phyloP scores from a whole-genome alignment of 495 filamentous ascomycete species.

The Lophiostoma macrostomum region DNA sequence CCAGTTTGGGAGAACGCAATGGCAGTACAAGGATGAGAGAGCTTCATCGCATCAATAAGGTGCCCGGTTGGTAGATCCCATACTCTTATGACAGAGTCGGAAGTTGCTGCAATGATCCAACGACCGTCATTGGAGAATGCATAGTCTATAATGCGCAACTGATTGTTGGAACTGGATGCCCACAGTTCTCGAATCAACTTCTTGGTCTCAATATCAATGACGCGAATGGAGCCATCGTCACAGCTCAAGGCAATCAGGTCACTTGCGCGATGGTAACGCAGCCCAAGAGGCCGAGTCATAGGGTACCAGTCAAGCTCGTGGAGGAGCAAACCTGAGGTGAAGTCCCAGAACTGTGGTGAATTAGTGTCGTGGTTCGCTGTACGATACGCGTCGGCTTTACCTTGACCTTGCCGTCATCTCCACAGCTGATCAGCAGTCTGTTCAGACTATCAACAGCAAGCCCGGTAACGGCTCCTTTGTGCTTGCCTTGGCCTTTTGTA shows the following conservation, averaged over 20 bases:
- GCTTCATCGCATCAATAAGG: conserved; percentile 81
- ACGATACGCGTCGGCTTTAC: conserved; percentile 3
- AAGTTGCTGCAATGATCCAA: conserved; percentile 87
- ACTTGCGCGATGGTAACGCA: conserved; percentile 73
- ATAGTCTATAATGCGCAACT: conserved; percentile 34
- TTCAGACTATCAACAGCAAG: conserved; percentile 82
- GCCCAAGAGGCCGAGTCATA: conserved; percentile 70
- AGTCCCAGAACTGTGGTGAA: conserved; percentile 98
- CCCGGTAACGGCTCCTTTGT: conserved; percentile 80
- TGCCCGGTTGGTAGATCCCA: conserved; percentile 97
- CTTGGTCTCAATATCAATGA: conserved; percentile 87
- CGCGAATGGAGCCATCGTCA: conserved; percentile 80
- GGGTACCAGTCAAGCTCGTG: conserved; percentile 83
- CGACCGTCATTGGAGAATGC: conserved; percentile 89
- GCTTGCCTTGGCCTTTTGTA: conserved; percentile 54
- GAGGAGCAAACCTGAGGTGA: conserved; percentile 69
- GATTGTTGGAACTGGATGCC: conserved; percentile 35
- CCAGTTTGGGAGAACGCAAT: conserved; percentile 85
- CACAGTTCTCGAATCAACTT: conserved; percentile 89
- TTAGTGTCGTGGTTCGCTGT: too few species aligned
- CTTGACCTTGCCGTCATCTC: conserved; percentile 89
- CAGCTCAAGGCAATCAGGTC: conserved; percentile 89
- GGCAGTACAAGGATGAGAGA: conserved; percentile 71
- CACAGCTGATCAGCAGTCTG: conserved; percentile 74
- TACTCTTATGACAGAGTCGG: conserved; percentile 76